Evolutionary conservation across 148 eudicot species (phyloP), one percentile per base, ranked within the genome.

Genomic region (Persicaria maculosa): DNA sequence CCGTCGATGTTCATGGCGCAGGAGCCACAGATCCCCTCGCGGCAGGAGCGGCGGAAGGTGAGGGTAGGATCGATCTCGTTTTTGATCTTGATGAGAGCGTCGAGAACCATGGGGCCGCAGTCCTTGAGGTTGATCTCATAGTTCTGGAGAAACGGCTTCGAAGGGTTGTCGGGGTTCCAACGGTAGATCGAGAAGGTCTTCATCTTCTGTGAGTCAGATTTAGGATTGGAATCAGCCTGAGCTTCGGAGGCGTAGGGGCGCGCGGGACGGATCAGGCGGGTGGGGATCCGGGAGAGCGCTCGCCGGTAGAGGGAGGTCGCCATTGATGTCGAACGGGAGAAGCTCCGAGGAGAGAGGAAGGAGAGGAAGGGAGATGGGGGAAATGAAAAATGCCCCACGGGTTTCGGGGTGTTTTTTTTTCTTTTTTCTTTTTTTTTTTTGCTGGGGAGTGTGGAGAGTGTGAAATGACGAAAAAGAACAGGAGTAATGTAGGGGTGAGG

Each of bases 1-100:
- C 98, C 98, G 72, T 95, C 89, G 77, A 95, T 95, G 79, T 95
- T 95, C 98, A 95, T 95, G 9, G 98, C 98, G 73, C 98, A 95
- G 1, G 98, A 95, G 0, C 98, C 98, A 31, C 98, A 95, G 16
- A 95, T 95, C 0, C 98, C 98, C 47, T 95, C 97, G 0, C 99
- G 88, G 74, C 97, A 92, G 0, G 99, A 95, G 10, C 99, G 84
- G 5, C 99, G 92, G 83, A 92, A 95, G 47, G 99, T 95, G 36
- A 95, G 88, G 9, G 97, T 71, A 0, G 99, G 96, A 57, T 95
- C 99, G 72, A 90, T 79, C 72, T 95, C 99, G 86, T 88, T 95
- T 78, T 95, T 95, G 76, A 95, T 95, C 85, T 95, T 95, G 82
- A 92, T 88, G 0, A 95, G 85, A 20, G 99, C 99, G 76, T 95